Conservation (phyloP, 1,284 basidiomycete genomes). For the Puccinia sorghi region DNA sequence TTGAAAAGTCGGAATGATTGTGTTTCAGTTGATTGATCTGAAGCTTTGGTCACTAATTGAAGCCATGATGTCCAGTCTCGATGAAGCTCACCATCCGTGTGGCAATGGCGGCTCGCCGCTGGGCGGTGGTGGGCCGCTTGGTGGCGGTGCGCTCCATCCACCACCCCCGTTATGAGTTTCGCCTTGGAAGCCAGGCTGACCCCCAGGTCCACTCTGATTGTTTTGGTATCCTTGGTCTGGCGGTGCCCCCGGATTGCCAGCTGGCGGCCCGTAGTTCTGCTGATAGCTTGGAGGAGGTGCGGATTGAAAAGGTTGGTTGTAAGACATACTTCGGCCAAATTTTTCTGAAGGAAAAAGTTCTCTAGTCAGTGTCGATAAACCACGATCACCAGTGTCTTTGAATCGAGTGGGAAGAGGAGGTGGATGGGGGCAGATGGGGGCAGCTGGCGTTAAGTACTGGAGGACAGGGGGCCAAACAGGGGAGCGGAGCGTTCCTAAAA, state of each 20-base stretch:
- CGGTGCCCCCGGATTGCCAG: constrained; percentile 6
- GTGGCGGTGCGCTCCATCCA: constrained; percentile 21
- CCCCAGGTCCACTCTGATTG: neutral
- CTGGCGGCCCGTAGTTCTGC: constrained; percentile 8
- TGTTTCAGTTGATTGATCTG: too few relatives aligned
- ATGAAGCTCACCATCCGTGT: constrained; percentile 14
- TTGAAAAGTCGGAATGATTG: neutral
- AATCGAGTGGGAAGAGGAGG: neutral
- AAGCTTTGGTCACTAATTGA: neutral
- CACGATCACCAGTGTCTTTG: constrained; percentile 45
- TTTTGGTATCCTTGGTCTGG: neutral
- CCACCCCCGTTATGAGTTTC: neutral
- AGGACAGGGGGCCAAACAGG: neutral
- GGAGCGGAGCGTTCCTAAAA: neutral
- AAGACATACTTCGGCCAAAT: constrained; percentile 51
- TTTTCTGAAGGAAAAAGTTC: constrained; percentile 49
- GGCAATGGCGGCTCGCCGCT: constrained; percentile 20
- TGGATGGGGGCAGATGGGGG: too few relatives aligned
- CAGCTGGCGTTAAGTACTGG: neutral
- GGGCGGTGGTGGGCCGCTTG: neutral
- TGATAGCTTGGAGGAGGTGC: constrained; percentile 16
- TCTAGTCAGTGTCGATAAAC: constrained; percentile 48
- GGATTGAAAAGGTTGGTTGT: constrained; percentile 40
- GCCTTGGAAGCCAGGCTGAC: neutral
- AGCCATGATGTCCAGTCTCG: neutral